phyloP scores from a whole-genome alignment of 169 alveolate genomes.

The Babesia gibsoni region DNA sequence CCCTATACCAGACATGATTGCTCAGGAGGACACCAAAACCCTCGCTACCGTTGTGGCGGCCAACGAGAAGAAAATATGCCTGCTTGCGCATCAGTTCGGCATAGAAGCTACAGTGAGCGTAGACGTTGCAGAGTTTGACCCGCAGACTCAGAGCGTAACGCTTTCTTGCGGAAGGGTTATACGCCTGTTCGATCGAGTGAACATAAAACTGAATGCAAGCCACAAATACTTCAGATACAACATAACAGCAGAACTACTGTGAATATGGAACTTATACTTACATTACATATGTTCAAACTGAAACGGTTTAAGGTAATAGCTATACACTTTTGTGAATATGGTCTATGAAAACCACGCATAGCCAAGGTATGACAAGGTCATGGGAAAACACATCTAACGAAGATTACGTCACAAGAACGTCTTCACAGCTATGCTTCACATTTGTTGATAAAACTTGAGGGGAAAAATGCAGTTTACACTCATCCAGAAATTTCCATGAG shows the following conservation, averaged over 20 bases:
- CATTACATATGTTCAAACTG: constrained; percentile 7
- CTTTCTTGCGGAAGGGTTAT: constrained; percentile 40
- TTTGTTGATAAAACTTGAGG: background rate
- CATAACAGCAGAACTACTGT: constrained; percentile 61
- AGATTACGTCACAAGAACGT: background rate
- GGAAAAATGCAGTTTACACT: background rate
- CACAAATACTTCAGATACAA: constrained; percentile 67
- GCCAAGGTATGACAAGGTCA: background rate
- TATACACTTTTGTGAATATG: background rate
- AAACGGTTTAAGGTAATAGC: background rate
- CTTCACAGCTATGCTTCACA: background rate
- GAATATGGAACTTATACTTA: background rate
- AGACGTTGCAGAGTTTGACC: constrained; percentile 50
- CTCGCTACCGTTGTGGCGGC: constrained; percentile 68
- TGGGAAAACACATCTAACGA: background rate
- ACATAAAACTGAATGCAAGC: constrained; percentile 51
- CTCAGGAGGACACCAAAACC: constrained; percentile 59
- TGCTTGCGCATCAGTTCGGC: constrained; percentile 32
- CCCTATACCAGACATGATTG: constrained; percentile 32
- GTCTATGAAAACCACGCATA: background rate
- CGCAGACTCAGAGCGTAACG: constrained; percentile 38
- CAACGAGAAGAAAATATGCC: constrained; percentile 70
- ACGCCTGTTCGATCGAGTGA: constrained; percentile 63
- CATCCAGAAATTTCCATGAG: too few species aligned
- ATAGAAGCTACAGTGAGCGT: constrained; percentile 54